A percentile compares a stretch with the other conserved stretches of the same genome.
Evolutionary conservation across 139 green algal species (phyloP).

Genomic region (Picochlorum costavermella): DNA sequence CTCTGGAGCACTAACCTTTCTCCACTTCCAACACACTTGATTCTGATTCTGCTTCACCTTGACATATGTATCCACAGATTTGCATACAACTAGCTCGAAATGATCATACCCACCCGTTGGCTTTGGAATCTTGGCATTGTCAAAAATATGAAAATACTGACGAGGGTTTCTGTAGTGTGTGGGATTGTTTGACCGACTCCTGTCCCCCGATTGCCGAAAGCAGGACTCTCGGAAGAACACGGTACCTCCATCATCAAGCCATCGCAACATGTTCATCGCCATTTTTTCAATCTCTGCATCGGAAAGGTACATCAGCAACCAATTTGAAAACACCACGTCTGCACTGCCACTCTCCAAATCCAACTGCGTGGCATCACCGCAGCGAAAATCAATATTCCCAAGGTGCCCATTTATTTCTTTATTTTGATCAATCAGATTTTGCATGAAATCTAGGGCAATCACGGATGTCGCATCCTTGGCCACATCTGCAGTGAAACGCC

Average conservation of each 20-base stretch:
- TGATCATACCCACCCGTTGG: slow-evolving; percentile 33
- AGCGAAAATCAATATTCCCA: slow-evolving; percentile 50
- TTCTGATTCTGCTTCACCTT: slow-evolving; percentile 79
- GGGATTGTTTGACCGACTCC: slow-evolving; percentile 60
- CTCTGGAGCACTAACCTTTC: slow-evolving; percentile 25
- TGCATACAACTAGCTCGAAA: slow-evolving; percentile 57
- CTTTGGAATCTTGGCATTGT: slow-evolving; percentile 28
- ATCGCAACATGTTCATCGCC: slow-evolving; percentile 46
- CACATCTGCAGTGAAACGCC: slow-evolving; percentile 74
- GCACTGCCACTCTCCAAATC: slow-evolving; percentile 20
- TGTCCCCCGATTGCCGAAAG: slow-evolving; percentile 76
- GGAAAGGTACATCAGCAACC: slow-evolving; percentile 88
- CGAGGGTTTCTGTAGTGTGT: slow-evolving; percentile 81
- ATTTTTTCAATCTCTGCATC: slow-evolving; percentile 68
- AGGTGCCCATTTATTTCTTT: slow-evolving; percentile 29
- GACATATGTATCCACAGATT: slow-evolving; percentile 76
- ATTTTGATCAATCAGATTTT: slow-evolving; percentile 67
- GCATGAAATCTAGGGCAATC: slow-evolving; percentile 80
- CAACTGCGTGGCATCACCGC: slow-evolving; percentile 59
- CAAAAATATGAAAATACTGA: slow-evolving; percentile 69
- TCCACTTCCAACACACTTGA: slow-evolving; percentile 64
- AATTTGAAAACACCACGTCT: slow-evolving; percentile 87
- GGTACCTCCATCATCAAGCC: slow-evolving; percentile 51
- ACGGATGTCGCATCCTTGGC: slow-evolving; percentile 51
- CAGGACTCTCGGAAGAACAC: slow-evolving; percentile 88